phyloP scores from a whole-genome alignment of 129 eudicot species.

The Pittosporum tobira region DNA sequence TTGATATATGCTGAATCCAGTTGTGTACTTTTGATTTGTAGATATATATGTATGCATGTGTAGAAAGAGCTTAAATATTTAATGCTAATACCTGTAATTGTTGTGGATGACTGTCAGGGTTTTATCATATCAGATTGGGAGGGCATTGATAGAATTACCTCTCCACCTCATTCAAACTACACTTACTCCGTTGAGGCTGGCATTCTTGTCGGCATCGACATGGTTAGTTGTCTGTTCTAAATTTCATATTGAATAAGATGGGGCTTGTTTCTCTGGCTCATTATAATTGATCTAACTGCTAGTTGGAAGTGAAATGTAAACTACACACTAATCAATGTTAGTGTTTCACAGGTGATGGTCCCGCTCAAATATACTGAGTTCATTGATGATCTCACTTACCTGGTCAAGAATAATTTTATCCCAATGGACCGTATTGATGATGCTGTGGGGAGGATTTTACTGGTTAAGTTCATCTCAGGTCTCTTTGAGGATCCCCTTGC shows the following conservation, averaged over 20 bases:
- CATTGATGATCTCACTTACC: slow-evolving; percentile 53
- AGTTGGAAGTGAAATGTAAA: slow-evolving; percentile 11
- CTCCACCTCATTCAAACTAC: slow-evolving; percentile 83
- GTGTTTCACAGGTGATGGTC: slow-evolving; percentile 62
- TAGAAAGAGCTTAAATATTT: neutral
- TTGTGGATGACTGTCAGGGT: slow-evolving; percentile 41
- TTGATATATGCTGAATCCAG: neutral
- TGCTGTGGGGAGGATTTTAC: slow-evolving; percentile 74
- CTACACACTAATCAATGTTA: slow-evolving; percentile 6
- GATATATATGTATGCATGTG: neutral
- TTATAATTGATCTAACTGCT: neutral
- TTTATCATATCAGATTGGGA: slow-evolving; percentile 92
- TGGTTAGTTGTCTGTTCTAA: slow-evolving; percentile 42
- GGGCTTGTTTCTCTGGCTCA: neutral
- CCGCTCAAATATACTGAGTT: slow-evolving; percentile 65
- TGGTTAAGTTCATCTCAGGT: slow-evolving; percentile 71
- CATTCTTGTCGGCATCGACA: slow-evolving; percentile 69
- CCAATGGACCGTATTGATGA: slow-evolving; percentile 80
- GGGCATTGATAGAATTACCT: slow-evolving; percentile 76
- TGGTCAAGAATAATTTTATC: slow-evolving; percentile 64
- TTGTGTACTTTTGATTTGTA: neutral
- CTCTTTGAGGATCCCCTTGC: slow-evolving; percentile 77
- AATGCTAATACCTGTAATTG: neutral
- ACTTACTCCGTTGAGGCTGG: slow-evolving; percentile 69
- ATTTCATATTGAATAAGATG: neutral